Evolutionary conservation across 2,329 filamentous ascomycete genomes (phyloP), one percentile per base, ranked within the genome.

Genomic region (Graphium sp.): DNA sequence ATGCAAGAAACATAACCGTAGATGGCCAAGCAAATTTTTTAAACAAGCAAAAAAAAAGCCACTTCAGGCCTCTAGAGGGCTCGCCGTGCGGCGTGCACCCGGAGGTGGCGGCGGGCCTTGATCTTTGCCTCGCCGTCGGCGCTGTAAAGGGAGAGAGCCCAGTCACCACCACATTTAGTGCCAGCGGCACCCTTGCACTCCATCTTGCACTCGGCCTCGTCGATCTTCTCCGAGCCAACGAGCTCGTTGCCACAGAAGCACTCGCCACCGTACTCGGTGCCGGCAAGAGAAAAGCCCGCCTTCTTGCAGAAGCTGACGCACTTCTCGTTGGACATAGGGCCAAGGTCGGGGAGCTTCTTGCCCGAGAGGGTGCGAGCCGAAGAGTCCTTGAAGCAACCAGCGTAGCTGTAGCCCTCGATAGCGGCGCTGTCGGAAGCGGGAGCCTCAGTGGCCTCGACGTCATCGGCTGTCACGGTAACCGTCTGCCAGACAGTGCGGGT

Each of bases 161-260:
- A n/a, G n/a, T n/a, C n/a, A n/a, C n/a, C n/a, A n/a, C n/a, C n/a
- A n/a, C n/a, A n/a, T n/a, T n/a, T n/a, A n/a, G n/a, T n/a, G n/a
- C n/a, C n/a, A n/a, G n/a, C n/a, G n/a, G n/a, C n/a, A n/a, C 62
- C 66, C 29, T 56, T 53, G 41, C 67, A 72, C 2, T 56, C 45
- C 39, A 54, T 58, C 23, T 45, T 44, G 47, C 67, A 73, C 9
- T 41, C 37, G 6, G 41, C 46, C 4, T 62, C 59, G 24, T 55
- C 52, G 12, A 68, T 39, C 35, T 50, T 47, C 26, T 50, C 43
- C 17, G 49, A 53, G 23, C 48, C 47, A 5, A 35, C 29, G 15
- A 45, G 38, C 16, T 40, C 37, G 31, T 50, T 45, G 26, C 52
- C 58, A 37, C 62, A 72, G 48, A 57, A 70, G 46, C 66, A 71